A percentile compares a stretch with the other conserved stretches of the same genome.
Evolutionary conservation across 2,329 filamentous ascomycete species (phyloP).

Genomic region (Arachnopeziza araneosa): DNA sequence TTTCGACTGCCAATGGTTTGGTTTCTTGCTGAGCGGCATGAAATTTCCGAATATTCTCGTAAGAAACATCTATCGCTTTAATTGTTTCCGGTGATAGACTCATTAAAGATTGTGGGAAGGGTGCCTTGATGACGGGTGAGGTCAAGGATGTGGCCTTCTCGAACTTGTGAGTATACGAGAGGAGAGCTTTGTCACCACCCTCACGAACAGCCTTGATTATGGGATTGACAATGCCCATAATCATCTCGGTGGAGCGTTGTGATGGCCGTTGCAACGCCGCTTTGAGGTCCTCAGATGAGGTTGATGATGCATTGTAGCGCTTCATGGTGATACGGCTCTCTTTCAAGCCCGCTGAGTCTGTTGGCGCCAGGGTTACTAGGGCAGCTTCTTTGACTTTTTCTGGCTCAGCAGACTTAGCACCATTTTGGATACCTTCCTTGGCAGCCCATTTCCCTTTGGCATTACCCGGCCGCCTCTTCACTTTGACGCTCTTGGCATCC

Average conservation of each 20-base stretch:
- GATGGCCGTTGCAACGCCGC: conserved; percentile 81
- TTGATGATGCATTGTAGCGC: conserved; percentile 64
- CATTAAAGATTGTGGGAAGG: conserved; percentile 84
- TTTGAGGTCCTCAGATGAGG: conserved; percentile 58
- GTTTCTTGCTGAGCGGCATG: conserved; percentile 86
- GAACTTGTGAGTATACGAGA: conserved; percentile 96
- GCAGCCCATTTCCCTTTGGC: conserved; percentile 91
- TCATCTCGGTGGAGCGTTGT: conserved; percentile 89
- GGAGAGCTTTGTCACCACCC: conserved; percentile 79
- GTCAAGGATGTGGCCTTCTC: conserved; percentile 90
- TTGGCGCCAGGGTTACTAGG: conserved; percentile 45
- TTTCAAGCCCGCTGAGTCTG: conserved; percentile 43
- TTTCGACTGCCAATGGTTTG: conserved; percentile 80
- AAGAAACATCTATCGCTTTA: conserved; percentile 88
- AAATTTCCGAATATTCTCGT: conserved; percentile 91
- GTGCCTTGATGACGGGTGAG: conserved; percentile 82
- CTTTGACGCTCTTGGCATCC: conserved; percentile 91
- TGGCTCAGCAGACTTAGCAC: conserved; percentile 25
- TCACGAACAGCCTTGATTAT: conserved; percentile 85
- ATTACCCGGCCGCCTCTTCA: conserved; percentile 87
- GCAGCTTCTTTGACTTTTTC: conserved; percentile 40
- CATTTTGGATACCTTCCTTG: conserved; percentile 62
- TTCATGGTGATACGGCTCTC: conserved; percentile 73
- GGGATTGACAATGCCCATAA: conserved; percentile 83
- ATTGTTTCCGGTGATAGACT: conserved; percentile 76